Evolutionary conservation across 1,139 yeast genomes (phyloP).

Genomic region (Debaryomycetaceae sp.): DNA sequence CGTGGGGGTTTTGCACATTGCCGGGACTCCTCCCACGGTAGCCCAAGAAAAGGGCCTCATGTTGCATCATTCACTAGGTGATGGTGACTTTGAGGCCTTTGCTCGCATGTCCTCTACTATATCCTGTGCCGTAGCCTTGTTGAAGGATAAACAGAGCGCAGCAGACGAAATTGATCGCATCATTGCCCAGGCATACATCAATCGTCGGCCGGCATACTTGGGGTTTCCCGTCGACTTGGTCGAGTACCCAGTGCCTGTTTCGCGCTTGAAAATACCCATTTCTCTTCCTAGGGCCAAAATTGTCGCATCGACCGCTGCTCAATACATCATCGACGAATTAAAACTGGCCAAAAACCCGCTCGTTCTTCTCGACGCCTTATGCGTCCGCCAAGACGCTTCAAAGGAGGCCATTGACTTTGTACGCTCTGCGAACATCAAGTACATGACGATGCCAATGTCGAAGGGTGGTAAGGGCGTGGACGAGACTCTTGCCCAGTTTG

Average conservation of each 20-base stretch:
- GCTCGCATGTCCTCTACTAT: slow-evolving; percentile 49
- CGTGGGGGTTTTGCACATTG: slow-evolving; percentile 71
- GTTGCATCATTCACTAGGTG: slow-evolving; percentile 35
- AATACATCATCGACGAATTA: slow-evolving; percentile 42
- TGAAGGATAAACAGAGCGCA: slow-evolving; percentile 52
- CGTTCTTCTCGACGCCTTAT: slow-evolving; percentile 79
- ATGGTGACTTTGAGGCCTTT: slow-evolving; percentile 35
- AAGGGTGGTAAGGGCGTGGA: slow-evolving; percentile 19
- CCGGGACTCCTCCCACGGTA: slow-evolving; percentile 49
- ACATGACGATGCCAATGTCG: slow-evolving; percentile 24
- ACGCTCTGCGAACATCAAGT: slow-evolving; percentile 51
- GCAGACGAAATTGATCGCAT: slow-evolving; percentile 63
- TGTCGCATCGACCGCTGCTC: slow-evolving; percentile 64
- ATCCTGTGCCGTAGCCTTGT: slow-evolving; percentile 51
- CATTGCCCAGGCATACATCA: slow-evolving; percentile 57
- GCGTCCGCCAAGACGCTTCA: slow-evolving; percentile 62
- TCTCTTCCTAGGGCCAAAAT: slow-evolving; percentile 47
- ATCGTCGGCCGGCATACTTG: slow-evolving; percentile 74
- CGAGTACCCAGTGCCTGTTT: slow-evolving; percentile 48
- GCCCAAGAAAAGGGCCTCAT: slow-evolving; percentile 25
- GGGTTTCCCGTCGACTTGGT: slow-evolving; percentile 78
- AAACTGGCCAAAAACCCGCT: slow-evolving; percentile 54
- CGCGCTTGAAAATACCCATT: slow-evolving; percentile 49
- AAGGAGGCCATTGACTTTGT: slow-evolving; percentile 53
- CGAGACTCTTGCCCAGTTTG: slow-evolving; percentile 17